A percentile compares a stretch with the other conserved stretches of the same genome.
phyloP scores from a whole-genome alignment of 768 basidiomycete species.

The Psilocybe tampanensis region DNA sequence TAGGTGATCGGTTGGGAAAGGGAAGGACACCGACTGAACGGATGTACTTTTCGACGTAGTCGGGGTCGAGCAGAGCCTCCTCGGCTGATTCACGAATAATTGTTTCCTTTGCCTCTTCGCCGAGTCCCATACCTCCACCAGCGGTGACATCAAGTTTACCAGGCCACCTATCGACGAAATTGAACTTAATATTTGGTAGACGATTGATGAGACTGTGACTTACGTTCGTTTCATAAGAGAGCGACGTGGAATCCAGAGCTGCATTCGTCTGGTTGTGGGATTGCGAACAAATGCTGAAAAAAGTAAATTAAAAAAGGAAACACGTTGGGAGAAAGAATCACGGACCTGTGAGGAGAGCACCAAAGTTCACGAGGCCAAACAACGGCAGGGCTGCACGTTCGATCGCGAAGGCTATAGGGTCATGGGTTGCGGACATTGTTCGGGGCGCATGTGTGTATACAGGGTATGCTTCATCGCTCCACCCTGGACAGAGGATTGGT shows the following conservation, averaged over 20 bases:
- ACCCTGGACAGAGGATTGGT: conserved; percentile 18
- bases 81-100: conserved; percentile 45
- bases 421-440: conserved; percentile 8
- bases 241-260: conserved; percentile 44
- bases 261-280: conserved; percentile 24
- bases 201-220: conserved; percentile 10
- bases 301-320: neutral
- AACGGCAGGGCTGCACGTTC: conserved; percentile 46
- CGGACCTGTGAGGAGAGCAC: conserved; percentile 43
- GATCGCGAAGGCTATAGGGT: conserved; percentile 41
- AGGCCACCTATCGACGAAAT: conserved; percentile 28
- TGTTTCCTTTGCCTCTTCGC: conserved; percentile 36
- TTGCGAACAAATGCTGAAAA: conserved; percentile 37
- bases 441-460: conserved; percentile 30
- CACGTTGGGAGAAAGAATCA: neutral
- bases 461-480: conserved; percentile 37
- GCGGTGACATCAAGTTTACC: conserved; percentile 45
- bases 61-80: conserved; percentile 42
- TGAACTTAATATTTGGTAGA: neutral
- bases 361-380: conserved; percentile 47
- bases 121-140: conserved; percentile 44
- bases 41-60: conserved; percentile 33
- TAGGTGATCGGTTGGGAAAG: conserved; percentile 43
- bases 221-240: conserved; percentile 43
- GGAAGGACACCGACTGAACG: conserved; percentile 39